Conservation (phyloP, 768 basidiomycete species). For the Cyclocybe aegerita region DNA sequence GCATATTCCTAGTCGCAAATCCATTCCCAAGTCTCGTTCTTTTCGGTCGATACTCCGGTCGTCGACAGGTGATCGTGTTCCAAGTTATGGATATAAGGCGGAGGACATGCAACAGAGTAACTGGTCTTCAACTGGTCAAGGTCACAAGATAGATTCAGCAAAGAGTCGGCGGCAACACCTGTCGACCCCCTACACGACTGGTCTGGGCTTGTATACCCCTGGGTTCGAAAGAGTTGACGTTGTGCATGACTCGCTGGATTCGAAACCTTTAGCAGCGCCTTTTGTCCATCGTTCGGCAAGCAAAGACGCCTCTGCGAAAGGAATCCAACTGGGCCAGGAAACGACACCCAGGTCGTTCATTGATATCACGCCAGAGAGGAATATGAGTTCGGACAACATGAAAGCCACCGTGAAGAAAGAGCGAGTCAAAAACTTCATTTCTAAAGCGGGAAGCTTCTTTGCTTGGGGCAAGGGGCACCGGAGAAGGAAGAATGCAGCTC, state of each 20-base stretch:
- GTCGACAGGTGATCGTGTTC: too few relatives aligned
- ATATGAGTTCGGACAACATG: conserved; percentile 3
- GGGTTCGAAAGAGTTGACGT: too few relatives aligned
- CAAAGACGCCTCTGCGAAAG: conserved; percentile 1
- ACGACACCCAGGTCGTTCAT: conserved; percentile 33
- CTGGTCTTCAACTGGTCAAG: not conserved
- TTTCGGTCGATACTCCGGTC: conserved; percentile 20
- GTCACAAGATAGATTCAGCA: not conserved
- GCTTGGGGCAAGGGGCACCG: conserved; percentile 22
- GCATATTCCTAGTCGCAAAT: conserved; percentile 10
- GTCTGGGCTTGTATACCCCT: not conserved
- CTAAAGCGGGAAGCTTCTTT: conserved; percentile 22
- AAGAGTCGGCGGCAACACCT: conserved; percentile 2
- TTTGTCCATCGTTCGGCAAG: not conserved
- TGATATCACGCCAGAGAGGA: conserved; percentile 32
- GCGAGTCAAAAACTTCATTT: conserved; percentile 20
- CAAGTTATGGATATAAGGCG: too few relatives aligned
- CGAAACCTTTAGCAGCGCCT: not conserved
- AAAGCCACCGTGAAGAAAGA: conserved; percentile 15
- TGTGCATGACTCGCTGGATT: too few relatives aligned
- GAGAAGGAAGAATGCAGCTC: not conserved
- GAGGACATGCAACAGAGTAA: not conserved
- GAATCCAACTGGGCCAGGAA: conserved; percentile 3
- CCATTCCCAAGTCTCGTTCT: conserved; percentile 27
- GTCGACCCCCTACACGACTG: not conserved